Evolutionary conservation across 2,329 filamentous ascomycete species (phyloP), one percentile per base, ranked within the genome.

Genomic region (Trichophyton simii): DNA sequence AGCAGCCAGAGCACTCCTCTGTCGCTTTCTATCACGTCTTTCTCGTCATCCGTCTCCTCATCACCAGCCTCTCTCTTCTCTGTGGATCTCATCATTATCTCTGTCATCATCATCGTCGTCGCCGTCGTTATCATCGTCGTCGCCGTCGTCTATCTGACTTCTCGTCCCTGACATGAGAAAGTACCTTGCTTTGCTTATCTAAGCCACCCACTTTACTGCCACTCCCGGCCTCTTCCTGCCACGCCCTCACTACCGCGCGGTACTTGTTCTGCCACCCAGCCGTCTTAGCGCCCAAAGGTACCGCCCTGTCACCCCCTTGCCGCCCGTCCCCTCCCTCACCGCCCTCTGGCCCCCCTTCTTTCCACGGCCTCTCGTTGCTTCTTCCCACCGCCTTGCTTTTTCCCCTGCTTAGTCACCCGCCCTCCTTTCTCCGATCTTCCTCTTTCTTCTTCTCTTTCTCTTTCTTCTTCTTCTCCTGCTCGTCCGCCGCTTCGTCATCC

Each of bases 401-500:
- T 41, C 38, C 15, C 8, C 11, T 7, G 48, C 50, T 54, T 28
- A 54, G 50, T 54, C 50, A 54, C 31, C 22, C 48, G 4, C 48
- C 18, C 20, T 15, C 48, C 22, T 31, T 54, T 54, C 50, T 54
- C 28, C 50, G 50, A 28, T 54, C 50, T 54, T 54, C 48, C 50
- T 31, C 50, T 34, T 54, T 20, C 46, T 52, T 52, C 46, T 52
- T 34, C 28, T 22, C 22, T 22, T 22, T 18, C 18, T 18, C 18
- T 18, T 22, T 65, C 66, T 57, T 63, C 66, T 60, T 61, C 59
- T 38, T 48, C 20, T 57, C 59, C 58, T 42, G 67, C 66, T 61
- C 60, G 66, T 63, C 65, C 65, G 63, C 25, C 25, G 65, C 58
- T 63, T 64, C 62, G 15, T 44, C 61, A 50, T 60, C 61, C 41